Conservation (phyloP, 352 stramenopile species). For the Albugo candida region DNA sequence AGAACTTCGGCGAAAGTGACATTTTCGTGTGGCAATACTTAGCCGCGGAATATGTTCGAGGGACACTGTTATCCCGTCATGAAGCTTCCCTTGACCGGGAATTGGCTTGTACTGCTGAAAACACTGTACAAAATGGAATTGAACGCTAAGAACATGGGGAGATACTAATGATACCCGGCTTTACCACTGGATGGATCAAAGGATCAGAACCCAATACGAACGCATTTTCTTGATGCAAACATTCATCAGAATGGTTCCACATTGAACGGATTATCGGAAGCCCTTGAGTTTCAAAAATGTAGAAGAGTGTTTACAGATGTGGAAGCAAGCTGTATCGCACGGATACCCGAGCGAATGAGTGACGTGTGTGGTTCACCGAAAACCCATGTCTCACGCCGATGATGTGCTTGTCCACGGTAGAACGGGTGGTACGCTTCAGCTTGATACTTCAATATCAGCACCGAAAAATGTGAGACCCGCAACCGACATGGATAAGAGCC, state of each 20-base stretch:
- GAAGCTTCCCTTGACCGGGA: slow-evolving; percentile 21
- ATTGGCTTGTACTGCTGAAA: slow-evolving; percentile 38
- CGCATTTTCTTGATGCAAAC: slow-evolving; percentile 83
- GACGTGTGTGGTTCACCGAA: slow-evolving; percentile 89
- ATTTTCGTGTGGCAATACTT: slow-evolving; percentile 88
- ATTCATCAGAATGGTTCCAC: slow-evolving; percentile 84
- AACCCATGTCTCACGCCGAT: slow-evolving; percentile 95
- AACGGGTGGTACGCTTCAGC: slow-evolving; percentile 94
- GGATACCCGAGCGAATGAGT: slow-evolving; percentile 78
- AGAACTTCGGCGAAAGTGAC: slow-evolving; percentile 87
- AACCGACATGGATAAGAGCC: slow-evolving; percentile 94
- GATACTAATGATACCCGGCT: slow-evolving; percentile 53
- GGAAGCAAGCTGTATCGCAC: slow-evolving; percentile 93
- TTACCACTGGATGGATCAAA: slow-evolving; percentile 91
- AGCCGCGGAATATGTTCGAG: slow-evolving; percentile 96
- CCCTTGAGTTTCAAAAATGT: slow-evolving; percentile 25
- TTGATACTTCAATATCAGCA: slow-evolving; percentile 94
- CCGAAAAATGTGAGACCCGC: slow-evolving; percentile 93
- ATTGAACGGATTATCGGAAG: slow-evolving; percentile 87
- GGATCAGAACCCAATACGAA: slow-evolving; percentile 90
- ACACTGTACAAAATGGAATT: slow-evolving; percentile 83
- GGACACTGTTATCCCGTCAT: slow-evolving; percentile 50
- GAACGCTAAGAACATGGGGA: slow-evolving; percentile 82
- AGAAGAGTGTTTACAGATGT: slow-evolving; percentile 88
- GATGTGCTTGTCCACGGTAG: slow-evolving; percentile 97